phyloP scores from a whole-genome alignment of 805 yeast species.

The Sugiyamaella chiloensis region DNA sequence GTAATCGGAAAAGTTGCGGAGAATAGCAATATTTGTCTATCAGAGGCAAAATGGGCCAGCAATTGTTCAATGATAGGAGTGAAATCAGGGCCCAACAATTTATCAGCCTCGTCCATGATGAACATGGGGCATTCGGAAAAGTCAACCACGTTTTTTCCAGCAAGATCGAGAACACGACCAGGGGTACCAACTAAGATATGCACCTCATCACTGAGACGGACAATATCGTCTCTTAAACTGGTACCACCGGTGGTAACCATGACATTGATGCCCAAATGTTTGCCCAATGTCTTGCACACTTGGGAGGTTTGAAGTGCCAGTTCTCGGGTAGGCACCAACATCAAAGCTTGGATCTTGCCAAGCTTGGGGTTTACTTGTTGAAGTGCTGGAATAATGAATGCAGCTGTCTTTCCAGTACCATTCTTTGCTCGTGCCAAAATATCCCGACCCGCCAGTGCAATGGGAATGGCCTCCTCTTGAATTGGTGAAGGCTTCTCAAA shows the following conservation, averaged over 20 bases:
- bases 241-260: conserved; percentile 99
- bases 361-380: conserved; percentile 83
- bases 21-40: conserved; percentile 80
- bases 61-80: conserved; percentile 83
- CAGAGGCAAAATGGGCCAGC: conserved; percentile 71
- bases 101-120: conserved; percentile 99
- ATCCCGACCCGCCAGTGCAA: conserved; percentile 92
- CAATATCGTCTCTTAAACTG: conserved; percentile 84
- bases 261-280: conserved; percentile 85
- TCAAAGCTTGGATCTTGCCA: conserved; percentile 84
- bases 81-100: conserved; percentile 89
- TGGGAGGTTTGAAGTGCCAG: conserved; percentile 96
- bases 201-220: conserved; percentile 88
- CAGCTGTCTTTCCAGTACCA: conserved; percentile 98
- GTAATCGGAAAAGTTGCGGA: conserved; percentile 96
- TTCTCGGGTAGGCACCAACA: conserved; percentile 96
- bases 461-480: conserved; percentile 96
- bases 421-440: conserved; percentile 96
- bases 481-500: conserved; percentile 97
- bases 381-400: conserved; percentile 89
- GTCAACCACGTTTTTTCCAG: conserved; percentile 83
- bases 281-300: conserved; percentile 92
- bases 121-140: conserved; percentile 81
- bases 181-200: conserved; percentile 97
- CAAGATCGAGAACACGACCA: conserved; percentile 93